These are phyloP conservation scores for Lyophyllum semitale DNA, from an alignment of 768 basidiomycete species.

Conservation along the genomic window DNA sequence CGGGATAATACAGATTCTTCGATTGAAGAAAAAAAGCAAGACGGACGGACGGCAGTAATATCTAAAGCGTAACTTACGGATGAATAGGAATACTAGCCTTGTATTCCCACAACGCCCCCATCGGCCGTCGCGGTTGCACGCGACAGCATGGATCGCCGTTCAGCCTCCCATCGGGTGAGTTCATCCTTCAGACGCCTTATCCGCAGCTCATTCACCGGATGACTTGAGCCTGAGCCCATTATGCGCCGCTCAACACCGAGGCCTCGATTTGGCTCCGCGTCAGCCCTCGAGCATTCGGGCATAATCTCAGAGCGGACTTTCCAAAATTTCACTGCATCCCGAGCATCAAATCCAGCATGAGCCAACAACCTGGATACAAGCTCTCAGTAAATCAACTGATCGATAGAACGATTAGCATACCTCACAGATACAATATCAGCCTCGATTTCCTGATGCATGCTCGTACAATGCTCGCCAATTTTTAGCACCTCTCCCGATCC, in stretches of 20 bases:
- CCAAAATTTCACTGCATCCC: conserved; percentile 83
- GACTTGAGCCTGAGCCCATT: conserved; percentile 57
- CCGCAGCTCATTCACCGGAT: conserved; percentile 71
- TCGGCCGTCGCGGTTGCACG: background rate
- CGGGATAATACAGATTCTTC: background rate
- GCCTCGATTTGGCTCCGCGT: conserved; percentile 12
- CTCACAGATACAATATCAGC: conserved; percentile 88
- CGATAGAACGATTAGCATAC: conserved; percentile 37
- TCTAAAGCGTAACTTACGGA: background rate
- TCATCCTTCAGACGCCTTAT: conserved; percentile 64
- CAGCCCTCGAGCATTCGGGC: conserved; percentile 45
- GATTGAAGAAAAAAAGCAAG: background rate
- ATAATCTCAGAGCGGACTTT: conserved; percentile 50
- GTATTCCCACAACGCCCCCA: background rate
- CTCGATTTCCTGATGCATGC: conserved; percentile 84
- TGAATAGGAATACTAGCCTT: background rate
- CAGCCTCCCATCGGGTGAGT: conserved; percentile 70
- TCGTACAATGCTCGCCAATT: conserved; percentile 76
- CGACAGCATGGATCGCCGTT: conserved; percentile 31
- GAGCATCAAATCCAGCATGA: conserved; percentile 88
- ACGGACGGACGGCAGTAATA: background rate
- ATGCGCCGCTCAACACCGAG: conserved; percentile 41
- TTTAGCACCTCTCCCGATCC: conserved; percentile 76
- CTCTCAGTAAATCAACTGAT: conserved; percentile 8
- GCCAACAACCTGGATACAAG: conserved; percentile 71